phyloP scores from a whole-genome alignment of 2,329 filamentous ascomycete genomes.

The Alternaria triticina region DNA sequence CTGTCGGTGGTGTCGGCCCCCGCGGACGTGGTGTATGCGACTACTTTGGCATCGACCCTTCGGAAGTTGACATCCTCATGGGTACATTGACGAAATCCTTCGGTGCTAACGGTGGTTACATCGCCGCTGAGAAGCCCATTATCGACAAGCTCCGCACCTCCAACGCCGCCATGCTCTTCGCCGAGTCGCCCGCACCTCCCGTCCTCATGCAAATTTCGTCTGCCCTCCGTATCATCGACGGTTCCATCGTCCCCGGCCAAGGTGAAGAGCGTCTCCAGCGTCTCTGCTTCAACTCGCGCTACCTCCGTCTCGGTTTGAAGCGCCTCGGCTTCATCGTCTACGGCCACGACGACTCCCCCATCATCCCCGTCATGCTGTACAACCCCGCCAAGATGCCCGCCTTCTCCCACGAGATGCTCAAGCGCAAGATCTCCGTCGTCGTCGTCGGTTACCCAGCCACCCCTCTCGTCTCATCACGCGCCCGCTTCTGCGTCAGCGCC shows the following conservation, averaged over 20 bases:
- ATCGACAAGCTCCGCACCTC: slow-evolving; percentile 88
- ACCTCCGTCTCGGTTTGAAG: slow-evolving; percentile 96
- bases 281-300: slow-evolving; percentile 97
- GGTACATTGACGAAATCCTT: slow-evolving; percentile 98
- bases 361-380: slow-evolving; percentile 92
- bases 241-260: slow-evolving; percentile 86
- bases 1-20: slow-evolving; percentile 89
- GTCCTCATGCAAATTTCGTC: slow-evolving; percentile 90
- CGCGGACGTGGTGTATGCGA: slow-evolving; percentile 92
- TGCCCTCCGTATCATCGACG: slow-evolving; percentile 85
- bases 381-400: slow-evolving; percentile 99
- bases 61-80: slow-evolving; percentile 94
- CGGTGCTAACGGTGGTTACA: slow-evolving; percentile 95
- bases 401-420: slow-evolving; percentile 98
- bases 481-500: slow-evolving; percentile 92
- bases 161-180: slow-evolving; percentile 85
- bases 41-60: slow-evolving; percentile 90
- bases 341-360: slow-evolving; percentile 96
- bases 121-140: slow-evolving; percentile 86
- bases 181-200: slow-evolving; percentile 85
- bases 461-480: slow-evolving; percentile 90
- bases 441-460: slow-evolving; percentile 97
- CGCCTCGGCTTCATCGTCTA: slow-evolving; percentile 96
- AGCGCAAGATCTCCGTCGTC: slow-evolving; percentile 95
- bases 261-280: slow-evolving; percentile 94